These are phyloP conservation scores for Colletotrichum filicis DNA, from an alignment of 2,329 filamentous ascomycete species.

Conservation along the genomic window DNA sequence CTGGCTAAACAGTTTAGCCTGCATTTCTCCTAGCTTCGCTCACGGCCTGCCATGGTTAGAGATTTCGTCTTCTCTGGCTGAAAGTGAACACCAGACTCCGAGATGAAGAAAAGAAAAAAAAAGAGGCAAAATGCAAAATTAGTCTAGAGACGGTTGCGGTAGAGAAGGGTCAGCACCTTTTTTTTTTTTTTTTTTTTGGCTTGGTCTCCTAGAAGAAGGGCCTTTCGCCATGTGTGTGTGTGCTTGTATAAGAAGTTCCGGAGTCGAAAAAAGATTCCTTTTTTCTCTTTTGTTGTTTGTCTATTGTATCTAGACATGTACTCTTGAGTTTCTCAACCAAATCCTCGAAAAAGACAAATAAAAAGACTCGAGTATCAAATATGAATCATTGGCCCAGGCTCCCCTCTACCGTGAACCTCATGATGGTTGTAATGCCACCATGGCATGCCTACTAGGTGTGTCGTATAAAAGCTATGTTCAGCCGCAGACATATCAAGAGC, in stretches of 20 bases:
- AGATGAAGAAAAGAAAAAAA: background rate
- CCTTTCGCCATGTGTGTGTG: background rate
- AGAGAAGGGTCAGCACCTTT: background rate
- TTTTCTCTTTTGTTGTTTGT: background rate
- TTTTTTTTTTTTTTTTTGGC: background rate
- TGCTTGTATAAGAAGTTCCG: background rate
- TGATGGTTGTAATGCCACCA: too few species aligned
- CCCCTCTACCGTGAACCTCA: too few species aligned
- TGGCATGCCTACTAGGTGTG: too few species aligned
- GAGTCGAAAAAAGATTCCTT: background rate
- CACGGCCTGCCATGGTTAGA: too few species aligned
- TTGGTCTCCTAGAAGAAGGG: background rate
- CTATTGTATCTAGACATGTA: background rate
- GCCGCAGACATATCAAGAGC: too few species aligned
- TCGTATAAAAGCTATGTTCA: too few species aligned
- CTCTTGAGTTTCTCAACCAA: background rate
- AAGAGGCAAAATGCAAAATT: background rate
- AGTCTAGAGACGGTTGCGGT: background rate
- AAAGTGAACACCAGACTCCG: too few species aligned
- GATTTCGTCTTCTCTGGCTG: background rate
- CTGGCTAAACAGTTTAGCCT: too few species aligned
- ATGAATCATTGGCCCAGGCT: background rate
- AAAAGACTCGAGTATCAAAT: background rate
- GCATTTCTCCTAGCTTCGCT: too few species aligned
- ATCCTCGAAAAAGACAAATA: background rate